These are phyloP conservation scores for Citrus unshiu DNA, from an alignment of 345 rosid species.

Conservation along the genomic window DNA sequence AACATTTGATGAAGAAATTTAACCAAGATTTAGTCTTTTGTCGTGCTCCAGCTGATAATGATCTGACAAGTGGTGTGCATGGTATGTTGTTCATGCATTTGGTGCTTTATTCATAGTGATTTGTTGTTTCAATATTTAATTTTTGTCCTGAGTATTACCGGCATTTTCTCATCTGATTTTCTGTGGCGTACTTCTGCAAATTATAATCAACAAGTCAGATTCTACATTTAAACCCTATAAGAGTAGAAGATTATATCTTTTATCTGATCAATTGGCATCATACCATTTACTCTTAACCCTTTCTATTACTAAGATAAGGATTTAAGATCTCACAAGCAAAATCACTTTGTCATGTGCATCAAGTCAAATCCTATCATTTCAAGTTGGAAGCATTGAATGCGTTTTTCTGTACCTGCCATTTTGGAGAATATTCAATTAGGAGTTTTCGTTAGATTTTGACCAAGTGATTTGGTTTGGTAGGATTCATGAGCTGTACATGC, in stretches of 20 bases:
- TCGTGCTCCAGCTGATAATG: slow-evolving; percentile 73
- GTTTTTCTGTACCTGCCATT: not conserved
- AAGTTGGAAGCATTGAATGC: not conserved
- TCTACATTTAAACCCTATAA: not conserved
- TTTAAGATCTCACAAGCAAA: not conserved
- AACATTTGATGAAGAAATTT: slow-evolving; percentile 58
- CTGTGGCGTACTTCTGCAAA: not conserved
- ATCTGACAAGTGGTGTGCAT: slow-evolving; percentile 52
- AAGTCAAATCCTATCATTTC: not conserved
- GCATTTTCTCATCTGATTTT: not conserved
- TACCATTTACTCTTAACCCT: not conserved
- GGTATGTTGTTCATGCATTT: slow-evolving; percentile 39
- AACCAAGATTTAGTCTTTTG: slow-evolving; percentile 84
- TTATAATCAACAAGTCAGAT: not conserved
- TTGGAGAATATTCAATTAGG: not conserved
- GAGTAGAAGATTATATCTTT: not conserved
- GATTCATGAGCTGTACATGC: not conserved
- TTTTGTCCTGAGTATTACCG: not conserved
- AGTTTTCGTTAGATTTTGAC: not conserved
- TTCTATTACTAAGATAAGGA: not conserved
- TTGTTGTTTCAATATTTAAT: not conserved
- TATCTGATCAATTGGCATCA: not conserved
- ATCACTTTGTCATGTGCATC: not conserved
- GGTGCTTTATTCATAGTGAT: not conserved
- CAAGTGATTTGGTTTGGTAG: not conserved